phyloP scores from a whole-genome alignment of 352 stramenopile species.

The Pythium folliculosum region DNA sequence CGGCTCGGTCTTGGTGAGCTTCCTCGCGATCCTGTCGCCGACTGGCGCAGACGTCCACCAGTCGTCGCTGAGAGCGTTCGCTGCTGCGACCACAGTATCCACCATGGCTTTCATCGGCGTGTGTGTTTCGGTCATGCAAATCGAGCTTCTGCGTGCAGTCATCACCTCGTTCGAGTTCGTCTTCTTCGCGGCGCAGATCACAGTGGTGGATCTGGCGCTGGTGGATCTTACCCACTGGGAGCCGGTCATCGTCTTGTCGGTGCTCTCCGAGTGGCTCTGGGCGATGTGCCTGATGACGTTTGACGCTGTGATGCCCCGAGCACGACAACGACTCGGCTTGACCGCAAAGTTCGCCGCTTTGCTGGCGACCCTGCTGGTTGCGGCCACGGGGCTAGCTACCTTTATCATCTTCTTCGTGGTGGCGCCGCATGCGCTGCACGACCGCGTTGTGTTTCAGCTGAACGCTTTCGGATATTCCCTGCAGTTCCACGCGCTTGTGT shows the following conservation, averaged over 20 bases:
- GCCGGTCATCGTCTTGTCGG: conserved; percentile 10
- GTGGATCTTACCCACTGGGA: neutral
- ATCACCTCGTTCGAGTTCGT: conserved; percentile 1
- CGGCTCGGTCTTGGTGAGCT: neutral
- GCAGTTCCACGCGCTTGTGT: neutral
- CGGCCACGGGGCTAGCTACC: neutral
- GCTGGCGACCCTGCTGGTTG: neutral
- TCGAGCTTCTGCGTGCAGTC: neutral
- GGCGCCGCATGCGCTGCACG: neutral
- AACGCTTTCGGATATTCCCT: neutral
- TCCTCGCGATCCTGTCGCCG: neutral
- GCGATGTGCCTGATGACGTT: neutral
- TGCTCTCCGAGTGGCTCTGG: neutral
- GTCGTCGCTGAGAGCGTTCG: neutral
- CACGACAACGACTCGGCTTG: neutral
- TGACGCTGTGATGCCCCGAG: neutral
- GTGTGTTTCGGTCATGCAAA: neutral
- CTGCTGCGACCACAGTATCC: neutral
- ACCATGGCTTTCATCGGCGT: neutral
- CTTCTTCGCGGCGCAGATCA: neutral
- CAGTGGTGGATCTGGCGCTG: neutral
- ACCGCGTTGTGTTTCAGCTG: neutral
- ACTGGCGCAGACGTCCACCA: neutral
- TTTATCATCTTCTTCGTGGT: neutral
- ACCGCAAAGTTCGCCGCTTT: neutral